Conservation (phyloP, 257 asterid genomes). For the Salvia hispanica region DNA sequence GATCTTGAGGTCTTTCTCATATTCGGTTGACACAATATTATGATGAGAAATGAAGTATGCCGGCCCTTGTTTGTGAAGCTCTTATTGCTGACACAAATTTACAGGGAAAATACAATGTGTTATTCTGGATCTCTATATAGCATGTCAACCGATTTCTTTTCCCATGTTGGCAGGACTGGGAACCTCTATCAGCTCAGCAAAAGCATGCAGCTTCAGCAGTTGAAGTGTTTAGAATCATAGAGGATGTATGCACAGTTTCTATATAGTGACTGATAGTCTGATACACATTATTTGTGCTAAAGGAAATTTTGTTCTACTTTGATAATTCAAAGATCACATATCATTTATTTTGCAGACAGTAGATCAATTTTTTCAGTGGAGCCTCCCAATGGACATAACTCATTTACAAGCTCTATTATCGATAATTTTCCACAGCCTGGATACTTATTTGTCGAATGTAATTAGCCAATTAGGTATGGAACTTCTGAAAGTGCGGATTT, state of each 20-base stretch:
- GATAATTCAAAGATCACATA: conserved; percentile 20
- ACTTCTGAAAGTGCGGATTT: conserved; percentile 17
- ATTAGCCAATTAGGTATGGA: conserved; percentile 71
- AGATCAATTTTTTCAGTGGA: conserved; percentile 87
- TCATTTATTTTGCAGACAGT: conserved; percentile 76
- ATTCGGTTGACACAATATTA: conserved; percentile 25
- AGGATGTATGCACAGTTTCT: conserved; percentile 67
- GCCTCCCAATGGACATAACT: conserved; percentile 86
- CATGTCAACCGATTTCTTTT: conserved; percentile 24
- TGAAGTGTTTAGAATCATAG: conserved; percentile 95
- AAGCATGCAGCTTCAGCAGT: conserved; percentile 96
- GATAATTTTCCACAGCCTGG: conserved; percentile 82
- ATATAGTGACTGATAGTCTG: conserved; percentile 8
- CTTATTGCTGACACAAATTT: conserved; percentile 23
- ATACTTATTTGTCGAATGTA: conserved; percentile 77
- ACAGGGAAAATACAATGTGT: conserved; percentile 10
- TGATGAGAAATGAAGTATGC: conserved; percentile 10
- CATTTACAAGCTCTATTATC: conserved; percentile 97
- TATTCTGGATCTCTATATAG: conserved; percentile 15
- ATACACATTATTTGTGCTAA: conserved; percentile 25
- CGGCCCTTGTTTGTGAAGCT: conserved; percentile 21
- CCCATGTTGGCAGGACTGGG: conserved; percentile 72
- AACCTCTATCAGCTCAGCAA: conserved; percentile 82
- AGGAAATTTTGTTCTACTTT: conserved; percentile 19
- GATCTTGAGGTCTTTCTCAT: conserved; percentile 79